Evolutionary conservation across 139 green algal species (phyloP).

Genomic region (Coelastrella sp.): DNA sequence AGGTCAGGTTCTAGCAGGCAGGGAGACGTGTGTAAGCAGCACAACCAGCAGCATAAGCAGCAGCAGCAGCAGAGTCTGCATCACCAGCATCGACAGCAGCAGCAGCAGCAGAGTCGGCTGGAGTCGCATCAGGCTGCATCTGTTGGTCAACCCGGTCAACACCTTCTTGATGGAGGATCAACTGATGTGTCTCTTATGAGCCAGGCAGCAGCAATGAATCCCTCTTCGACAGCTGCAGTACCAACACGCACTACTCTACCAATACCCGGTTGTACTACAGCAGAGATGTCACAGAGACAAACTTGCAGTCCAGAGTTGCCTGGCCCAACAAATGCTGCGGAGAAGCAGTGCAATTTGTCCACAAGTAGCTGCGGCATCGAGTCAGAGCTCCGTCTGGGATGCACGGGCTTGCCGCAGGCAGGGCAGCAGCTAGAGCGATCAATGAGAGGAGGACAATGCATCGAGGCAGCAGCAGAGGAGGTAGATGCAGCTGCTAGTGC

Average conservation of each 20-base stretch:
- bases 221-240: not conserved
- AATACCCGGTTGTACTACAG: no score
- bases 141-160: no score
- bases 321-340: no score
- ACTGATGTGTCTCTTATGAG: not conserved
- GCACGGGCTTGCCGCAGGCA: no score
- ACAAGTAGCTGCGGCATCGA: no score
- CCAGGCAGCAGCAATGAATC: not conserved
- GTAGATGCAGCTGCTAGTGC: constrained; percentile 3
- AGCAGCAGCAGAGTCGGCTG: constrained; percentile 4
- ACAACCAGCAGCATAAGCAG: not conserved
- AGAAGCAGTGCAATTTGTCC: no score
- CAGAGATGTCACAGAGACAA: no score
- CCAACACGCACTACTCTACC: not conserved
- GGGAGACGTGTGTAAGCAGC: no score
- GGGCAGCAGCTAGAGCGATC: not conserved
- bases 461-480: constrained; percentile 12
- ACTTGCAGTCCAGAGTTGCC: no score
- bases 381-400: no score
- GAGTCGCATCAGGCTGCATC: not conserved
- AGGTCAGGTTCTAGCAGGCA: no score
- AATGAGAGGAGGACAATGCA: no score
- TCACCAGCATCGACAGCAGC: not conserved
- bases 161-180: not conserved
- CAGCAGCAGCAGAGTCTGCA: not conserved